Evolutionary conservation across 2,329 filamentous ascomycete genomes (phyloP).

Genomic region (Colletotrichum musicola): DNA sequence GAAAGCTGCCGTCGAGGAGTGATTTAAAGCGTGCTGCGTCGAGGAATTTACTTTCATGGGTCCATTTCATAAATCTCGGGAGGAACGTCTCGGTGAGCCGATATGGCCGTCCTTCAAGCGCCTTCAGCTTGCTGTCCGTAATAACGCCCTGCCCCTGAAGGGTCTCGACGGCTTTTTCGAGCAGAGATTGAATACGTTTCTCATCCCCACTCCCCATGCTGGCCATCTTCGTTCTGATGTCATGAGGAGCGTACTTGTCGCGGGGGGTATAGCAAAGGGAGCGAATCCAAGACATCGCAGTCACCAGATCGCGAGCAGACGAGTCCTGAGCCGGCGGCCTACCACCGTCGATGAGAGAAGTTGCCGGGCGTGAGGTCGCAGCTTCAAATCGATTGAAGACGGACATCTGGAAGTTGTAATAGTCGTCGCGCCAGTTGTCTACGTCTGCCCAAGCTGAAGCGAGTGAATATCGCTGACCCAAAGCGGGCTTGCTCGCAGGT

Average conservation of each 20-base stretch:
- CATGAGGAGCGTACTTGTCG: slow-evolving; percentile 60
- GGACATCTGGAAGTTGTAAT: slow-evolving; percentile 65
- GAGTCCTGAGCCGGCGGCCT: background rate
- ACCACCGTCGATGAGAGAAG: slow-evolving; percentile 47
- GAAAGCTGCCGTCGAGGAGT: slow-evolving; percentile 69
- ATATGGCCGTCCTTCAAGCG: slow-evolving; percentile 71
- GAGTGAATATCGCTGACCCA: slow-evolving; percentile 59
- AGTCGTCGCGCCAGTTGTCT: slow-evolving; percentile 68
- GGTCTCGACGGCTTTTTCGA: slow-evolving; percentile 62
- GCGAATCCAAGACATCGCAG: slow-evolving; percentile 71
- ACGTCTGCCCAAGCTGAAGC: slow-evolving; percentile 48
- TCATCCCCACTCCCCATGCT: slow-evolving; percentile 58
- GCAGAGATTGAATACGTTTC: slow-evolving; percentile 52
- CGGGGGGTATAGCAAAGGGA: slow-evolving; percentile 68
- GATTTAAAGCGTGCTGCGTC: slow-evolving; percentile 72
- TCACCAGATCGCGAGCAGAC: slow-evolving; percentile 48
- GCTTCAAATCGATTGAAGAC: slow-evolving; percentile 70
- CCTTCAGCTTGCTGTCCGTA: slow-evolving; percentile 70
- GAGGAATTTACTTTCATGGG: slow-evolving; percentile 66
- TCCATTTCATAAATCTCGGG: slow-evolving; percentile 67
- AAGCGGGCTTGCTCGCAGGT: slow-evolving; percentile 58
- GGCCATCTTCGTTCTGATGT: slow-evolving; percentile 64
- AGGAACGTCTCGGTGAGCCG: slow-evolving; percentile 71
- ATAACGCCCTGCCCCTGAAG: slow-evolving; percentile 67
- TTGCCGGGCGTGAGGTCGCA: slow-evolving; percentile 61